These are phyloP conservation scores for Penicillium sp. DNA, from an alignment of 2,329 filamentous ascomycete genomes.

Conservation along the genomic window DNA sequence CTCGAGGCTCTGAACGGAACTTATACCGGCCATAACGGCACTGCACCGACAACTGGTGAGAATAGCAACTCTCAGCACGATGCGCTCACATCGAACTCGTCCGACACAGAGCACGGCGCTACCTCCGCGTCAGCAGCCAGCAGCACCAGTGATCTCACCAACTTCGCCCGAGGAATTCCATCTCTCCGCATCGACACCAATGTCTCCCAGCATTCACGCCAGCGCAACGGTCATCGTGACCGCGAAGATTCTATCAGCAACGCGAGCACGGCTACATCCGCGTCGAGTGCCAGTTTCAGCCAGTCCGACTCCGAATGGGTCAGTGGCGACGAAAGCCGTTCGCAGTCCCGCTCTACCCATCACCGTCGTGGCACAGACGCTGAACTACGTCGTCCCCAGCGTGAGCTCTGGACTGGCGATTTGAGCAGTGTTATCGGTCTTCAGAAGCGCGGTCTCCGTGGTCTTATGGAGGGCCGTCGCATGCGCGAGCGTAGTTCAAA, in stretches of 20 bases:
- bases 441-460: conserved; percentile 87
- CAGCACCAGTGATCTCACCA: conserved; percentile 27
- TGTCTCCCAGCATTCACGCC: conserved; percentile 27
- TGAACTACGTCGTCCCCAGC: conserved; percentile 34
- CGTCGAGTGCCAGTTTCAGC: conserved; percentile 40
- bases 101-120: conserved; percentile 40
- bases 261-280: conserved; percentile 39
- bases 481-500: conserved; percentile 68
- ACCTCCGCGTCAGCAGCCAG: conserved; percentile 29
- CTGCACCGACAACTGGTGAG: conserved; percentile 22
- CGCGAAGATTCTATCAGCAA: conserved; percentile 43
- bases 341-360: conserved; percentile 40
- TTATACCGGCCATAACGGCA: conserved; percentile 26
- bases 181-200: conserved; percentile 44
- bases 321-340: conserved; percentile 26
- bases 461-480: conserved; percentile 89
- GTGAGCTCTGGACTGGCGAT: conserved; percentile 72
- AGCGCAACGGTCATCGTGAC: conserved; percentile 26
- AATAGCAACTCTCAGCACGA: conserved; percentile 29
- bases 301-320: conserved; percentile 38
- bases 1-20: conserved; percentile 44
- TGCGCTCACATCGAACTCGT: conserved; percentile 37
- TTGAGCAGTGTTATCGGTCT: conserved; percentile 86
- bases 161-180: conserved; percentile 31
- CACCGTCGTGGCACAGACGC: conserved; percentile 41